A percentile compares a stretch with the other conserved stretches of the same genome.
Evolutionary conservation across 768 basidiomycete species (phyloP).

Genomic region (Phylloporus sp.): DNA sequence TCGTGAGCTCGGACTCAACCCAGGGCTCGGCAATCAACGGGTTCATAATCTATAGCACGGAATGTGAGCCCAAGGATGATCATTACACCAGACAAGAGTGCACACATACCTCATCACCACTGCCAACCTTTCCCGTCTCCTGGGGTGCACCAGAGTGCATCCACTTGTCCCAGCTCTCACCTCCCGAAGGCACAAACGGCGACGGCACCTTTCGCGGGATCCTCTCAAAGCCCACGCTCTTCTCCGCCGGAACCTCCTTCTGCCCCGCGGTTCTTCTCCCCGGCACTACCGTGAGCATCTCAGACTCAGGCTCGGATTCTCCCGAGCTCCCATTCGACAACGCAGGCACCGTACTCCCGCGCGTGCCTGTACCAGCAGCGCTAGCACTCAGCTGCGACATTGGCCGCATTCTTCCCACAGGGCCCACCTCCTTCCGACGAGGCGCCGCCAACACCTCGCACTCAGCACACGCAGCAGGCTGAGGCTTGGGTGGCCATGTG

Average conservation of each 20-base stretch:
- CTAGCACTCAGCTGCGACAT: background rate
- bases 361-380: background rate
- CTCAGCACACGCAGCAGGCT: background rate
- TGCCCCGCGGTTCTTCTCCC: background rate
- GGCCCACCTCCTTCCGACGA: background rate
- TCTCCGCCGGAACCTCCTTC: background rate
- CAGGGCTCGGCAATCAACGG: conserved; percentile 1
- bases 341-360: conserved; percentile 3
- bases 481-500: conserved; percentile 23
- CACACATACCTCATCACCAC: conserved; percentile 2
- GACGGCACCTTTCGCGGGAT: conserved; percentile 4
- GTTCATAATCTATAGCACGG: conserved; percentile 2
- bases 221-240: conserved; percentile 4
- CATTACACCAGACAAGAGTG: background rate
- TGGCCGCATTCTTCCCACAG: background rate
- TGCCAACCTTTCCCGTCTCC: background rate
- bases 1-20: conserved; percentile 12
- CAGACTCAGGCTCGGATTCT: conserved; percentile 6
- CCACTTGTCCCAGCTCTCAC: background rate
- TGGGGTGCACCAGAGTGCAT: background rate
- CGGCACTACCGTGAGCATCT: background rate
- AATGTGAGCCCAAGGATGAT: background rate
- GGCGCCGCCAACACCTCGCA: conserved; percentile 1
- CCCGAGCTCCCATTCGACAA: conserved; percentile 13
- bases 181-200: background rate